These are phyloP conservation scores for Ceraceosorus bombacis DNA, from an alignment of 1,284 basidiomycete genomes.

Conservation along the genomic window DNA sequence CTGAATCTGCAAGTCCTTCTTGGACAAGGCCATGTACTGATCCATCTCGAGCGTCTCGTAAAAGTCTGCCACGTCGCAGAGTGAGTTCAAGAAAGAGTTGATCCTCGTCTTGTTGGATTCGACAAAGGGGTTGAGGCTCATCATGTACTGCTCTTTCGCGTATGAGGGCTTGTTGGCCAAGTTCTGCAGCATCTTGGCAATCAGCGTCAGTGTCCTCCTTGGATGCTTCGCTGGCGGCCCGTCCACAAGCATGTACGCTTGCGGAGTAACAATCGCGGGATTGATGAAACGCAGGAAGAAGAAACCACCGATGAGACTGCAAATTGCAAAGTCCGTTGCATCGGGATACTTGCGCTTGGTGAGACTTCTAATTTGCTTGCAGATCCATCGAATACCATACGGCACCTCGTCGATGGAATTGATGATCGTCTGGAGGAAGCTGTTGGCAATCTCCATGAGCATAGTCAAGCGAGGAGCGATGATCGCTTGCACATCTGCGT, in stretches of 20 bases:
- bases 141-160: constrained; percentile 97
- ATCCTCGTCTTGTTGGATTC: constrained; percentile 96
- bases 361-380: constrained; percentile 94
- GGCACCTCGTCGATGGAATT: constrained; percentile 95
- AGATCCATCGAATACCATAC: constrained; percentile 99
- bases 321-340: constrained; percentile 92
- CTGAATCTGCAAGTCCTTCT: constrained; percentile 94
- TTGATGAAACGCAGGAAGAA: constrained; percentile 99
- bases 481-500: constrained; percentile 90
- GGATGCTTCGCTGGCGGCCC: constrained; percentile 95
- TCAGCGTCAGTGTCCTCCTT: constrained; percentile 86
- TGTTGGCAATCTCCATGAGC: constrained; percentile 98
- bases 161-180: constrained; percentile 97
- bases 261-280: constrained; percentile 98
- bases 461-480: constrained; percentile 91
- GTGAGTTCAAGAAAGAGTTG: constrained; percentile 88
- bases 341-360: constrained; percentile 98
- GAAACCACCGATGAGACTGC: constrained; percentile 96
- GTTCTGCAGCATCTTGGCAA: constrained; percentile 99
- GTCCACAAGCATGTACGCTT: constrained; percentile 98
- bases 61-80: constrained; percentile 98
- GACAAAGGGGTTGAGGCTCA: constrained; percentile 92
- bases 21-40: constrained; percentile 99
- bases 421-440: constrained; percentile 93
- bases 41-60: constrained; percentile 99